A percentile compares a stretch with the other conserved stretches of the same genome.
phyloP scores from a whole-genome alignment of 805 yeast genomes.

The Myxozyma melibiosi region DNA sequence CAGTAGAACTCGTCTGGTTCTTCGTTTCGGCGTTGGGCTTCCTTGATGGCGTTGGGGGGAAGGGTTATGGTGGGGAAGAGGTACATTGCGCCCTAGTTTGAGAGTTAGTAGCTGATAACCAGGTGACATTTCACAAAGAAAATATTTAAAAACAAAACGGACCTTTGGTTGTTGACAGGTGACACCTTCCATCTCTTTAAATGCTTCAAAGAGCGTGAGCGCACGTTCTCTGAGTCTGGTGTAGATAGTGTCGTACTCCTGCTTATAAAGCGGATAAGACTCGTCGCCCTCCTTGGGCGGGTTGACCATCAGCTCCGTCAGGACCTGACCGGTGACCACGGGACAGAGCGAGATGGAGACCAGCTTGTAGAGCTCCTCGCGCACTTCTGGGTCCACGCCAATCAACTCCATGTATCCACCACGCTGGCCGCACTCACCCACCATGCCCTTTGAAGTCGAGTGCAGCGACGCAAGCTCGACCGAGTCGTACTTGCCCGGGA shows the following conservation, averaged over 20 bases:
- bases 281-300: constrained; percentile 83
- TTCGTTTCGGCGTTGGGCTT: constrained; percentile 59
- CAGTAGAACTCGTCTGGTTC: constrained; percentile 89
- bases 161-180: constrained; percentile 72
- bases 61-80: constrained; percentile 79
- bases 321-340: constrained; percentile 91
- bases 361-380: constrained; percentile 73
- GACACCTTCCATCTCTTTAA: constrained; percentile 76
- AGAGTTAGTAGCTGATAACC: not conserved
- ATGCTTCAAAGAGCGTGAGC: constrained; percentile 63
- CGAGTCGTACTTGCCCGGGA: constrained; percentile 59
- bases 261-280: constrained; percentile 65
- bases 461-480: constrained; percentile 93
- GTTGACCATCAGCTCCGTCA: constrained; percentile 88
- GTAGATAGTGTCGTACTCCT: constrained; percentile 66
- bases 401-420: constrained; percentile 97
- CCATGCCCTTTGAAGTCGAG: constrained; percentile 96
- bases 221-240: constrained; percentile 67
- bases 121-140: not conserved
- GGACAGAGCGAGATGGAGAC: constrained; percentile 93
- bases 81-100: constrained; percentile 84
- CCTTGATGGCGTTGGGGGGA: constrained; percentile 61
- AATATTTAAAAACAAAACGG: not conserved
- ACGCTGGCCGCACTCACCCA: constrained; percentile 99
- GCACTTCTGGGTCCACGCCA: constrained; percentile 73